phyloP scores from a whole-genome alignment of 2,329 filamentous ascomycete species.

The Seiridium cupressi region DNA sequence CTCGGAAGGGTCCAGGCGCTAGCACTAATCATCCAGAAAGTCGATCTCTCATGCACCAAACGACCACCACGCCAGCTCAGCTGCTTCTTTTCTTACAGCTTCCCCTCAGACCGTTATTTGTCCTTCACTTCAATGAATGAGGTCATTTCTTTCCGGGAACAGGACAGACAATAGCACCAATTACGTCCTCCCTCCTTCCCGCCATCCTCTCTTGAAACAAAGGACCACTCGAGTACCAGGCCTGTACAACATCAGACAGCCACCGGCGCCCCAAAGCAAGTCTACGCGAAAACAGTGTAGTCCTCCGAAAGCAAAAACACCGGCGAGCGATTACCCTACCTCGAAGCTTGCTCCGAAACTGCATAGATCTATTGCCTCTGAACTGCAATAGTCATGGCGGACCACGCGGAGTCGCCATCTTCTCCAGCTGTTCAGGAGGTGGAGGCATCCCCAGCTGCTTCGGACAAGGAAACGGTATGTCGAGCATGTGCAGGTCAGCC shows the following conservation, averaged over 20 bases:
- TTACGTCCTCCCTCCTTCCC: neutral
- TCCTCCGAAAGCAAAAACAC: too few species aligned
- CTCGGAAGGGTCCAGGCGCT: slow-evolving; percentile 4
- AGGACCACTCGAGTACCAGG: neutral
- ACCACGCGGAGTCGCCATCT: slow-evolving; percentile 24
- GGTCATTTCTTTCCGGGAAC: neutral
- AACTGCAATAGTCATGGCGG: slow-evolving; percentile 22
- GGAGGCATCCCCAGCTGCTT: slow-evolving; percentile 27
- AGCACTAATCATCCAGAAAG: neutral
- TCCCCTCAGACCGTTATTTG: neutral
- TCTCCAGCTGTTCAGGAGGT: slow-evolving; percentile 18
- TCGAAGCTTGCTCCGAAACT: neutral
- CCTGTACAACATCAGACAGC: too few species aligned
- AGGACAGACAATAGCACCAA: neutral
- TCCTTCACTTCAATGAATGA: neutral
- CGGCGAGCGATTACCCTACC: too few species aligned
- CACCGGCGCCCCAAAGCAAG: too few species aligned
- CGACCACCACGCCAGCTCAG: neutral
- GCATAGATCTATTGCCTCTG: neutral
- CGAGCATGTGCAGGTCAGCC: neutral
- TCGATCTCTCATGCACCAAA: neutral
- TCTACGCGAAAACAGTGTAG: too few species aligned
- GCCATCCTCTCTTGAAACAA: neutral
- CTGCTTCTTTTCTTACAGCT: neutral
- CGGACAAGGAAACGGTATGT: slow-evolving; percentile 39